Percentiles rank a stretch among this genome's conserved stretches.
These are phyloP conservation scores for Geotrichum aggregatum DNA, from an alignment of 1,139 yeast genomes.

Conservation along the genomic window DNA sequence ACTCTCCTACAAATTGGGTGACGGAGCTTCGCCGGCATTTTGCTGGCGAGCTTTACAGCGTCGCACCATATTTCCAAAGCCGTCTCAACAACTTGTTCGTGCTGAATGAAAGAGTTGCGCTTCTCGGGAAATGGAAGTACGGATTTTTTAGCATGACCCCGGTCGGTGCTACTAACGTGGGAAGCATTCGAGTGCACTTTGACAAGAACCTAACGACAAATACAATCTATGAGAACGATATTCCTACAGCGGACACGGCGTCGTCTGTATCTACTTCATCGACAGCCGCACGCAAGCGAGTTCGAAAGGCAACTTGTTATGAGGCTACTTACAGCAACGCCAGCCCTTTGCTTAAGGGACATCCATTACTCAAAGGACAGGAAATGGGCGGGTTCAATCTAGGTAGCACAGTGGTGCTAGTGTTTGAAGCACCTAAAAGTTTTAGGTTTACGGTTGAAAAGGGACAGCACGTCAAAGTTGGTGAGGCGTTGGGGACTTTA, in stretches of 20 bases:
- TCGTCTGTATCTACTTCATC: conserved; percentile 12
- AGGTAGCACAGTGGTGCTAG: conserved; percentile 92
- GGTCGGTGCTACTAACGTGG: conserved; percentile 98
- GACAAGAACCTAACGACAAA: conserved; percentile 88
- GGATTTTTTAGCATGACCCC: conserved; percentile 99
- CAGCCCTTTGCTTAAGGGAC: conserved; percentile 71
- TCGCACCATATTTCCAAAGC: conserved; percentile 92
- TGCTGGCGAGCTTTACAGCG: conserved; percentile 91
- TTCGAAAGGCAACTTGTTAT: conserved; percentile 75
- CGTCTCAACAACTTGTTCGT: conserved; percentile 83
- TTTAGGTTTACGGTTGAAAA: conserved; percentile 65
- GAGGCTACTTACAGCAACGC: conserved; percentile 91
- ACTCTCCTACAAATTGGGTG: conserved; percentile 96
- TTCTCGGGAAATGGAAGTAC: conserved; percentile 91
- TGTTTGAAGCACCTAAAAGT: conserved; percentile 84
- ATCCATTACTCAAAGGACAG: conserved; percentile 84
- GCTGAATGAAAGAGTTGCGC: conserved; percentile 88
- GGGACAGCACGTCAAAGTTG: conserved; percentile 83
- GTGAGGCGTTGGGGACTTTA: conserved; percentile 63
- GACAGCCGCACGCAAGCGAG: conserved; percentile 29
- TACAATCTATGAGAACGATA: conserved; percentile 50
- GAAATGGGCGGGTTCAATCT: conserved; percentile 96
- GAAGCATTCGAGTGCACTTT: conserved; percentile 85
- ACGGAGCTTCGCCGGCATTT: conserved; percentile 89
- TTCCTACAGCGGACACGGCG: background rate